phyloP scores from a whole-genome alignment of 2,329 filamentous ascomycete species.

The Raffaelea deltoideospora region DNA sequence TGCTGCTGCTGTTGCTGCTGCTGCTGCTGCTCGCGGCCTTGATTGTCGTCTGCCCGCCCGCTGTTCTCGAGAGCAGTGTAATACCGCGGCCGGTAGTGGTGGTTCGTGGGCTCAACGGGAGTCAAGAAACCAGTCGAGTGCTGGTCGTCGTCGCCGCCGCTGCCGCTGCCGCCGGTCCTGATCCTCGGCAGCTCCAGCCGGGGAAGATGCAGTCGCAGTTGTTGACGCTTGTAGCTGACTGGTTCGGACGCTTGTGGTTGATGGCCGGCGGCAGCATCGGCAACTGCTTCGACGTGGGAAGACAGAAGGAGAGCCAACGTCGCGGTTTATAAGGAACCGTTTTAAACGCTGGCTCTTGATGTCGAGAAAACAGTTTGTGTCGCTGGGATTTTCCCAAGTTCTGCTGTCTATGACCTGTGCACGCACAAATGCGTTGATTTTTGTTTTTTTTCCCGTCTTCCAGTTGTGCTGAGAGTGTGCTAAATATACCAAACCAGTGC shows the following conservation, averaged over 20 bases:
- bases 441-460: no score
- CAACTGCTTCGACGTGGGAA: slow-evolving; percentile 5
- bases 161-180: neutral
- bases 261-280: slow-evolving; percentile 4
- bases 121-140: neutral
- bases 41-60: neutral
- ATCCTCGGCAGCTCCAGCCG: neutral
- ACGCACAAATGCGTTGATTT: no score
- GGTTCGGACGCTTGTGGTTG: neutral
- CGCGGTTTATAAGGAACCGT: neutral
- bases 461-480: no score
- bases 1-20: neutral
- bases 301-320: slow-evolving; percentile 9
- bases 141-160: neutral
- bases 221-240: neutral
- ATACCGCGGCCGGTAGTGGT: no score
- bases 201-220: neutral
- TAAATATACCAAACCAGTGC: no score
- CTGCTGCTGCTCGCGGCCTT: neutral
- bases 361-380: no score
- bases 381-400: no score
- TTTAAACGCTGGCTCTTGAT: neutral
- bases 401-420: no score
- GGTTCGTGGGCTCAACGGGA: no score
- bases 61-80: no score